phyloP scores from a whole-genome alignment of 306 rosid species.

The Vicia sativa region DNA sequence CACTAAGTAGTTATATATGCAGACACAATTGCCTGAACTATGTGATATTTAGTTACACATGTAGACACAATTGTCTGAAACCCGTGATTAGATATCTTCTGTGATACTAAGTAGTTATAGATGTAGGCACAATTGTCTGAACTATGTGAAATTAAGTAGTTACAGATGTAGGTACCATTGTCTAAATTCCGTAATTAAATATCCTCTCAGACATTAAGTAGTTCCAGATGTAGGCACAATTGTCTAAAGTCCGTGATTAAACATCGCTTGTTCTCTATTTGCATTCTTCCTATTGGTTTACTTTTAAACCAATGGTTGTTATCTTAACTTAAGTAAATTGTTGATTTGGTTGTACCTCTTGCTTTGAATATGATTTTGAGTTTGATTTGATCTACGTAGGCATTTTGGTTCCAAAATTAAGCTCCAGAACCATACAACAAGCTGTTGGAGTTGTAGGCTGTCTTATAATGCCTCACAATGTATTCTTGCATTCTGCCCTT shows the following conservation, averaged over 20 bases:
- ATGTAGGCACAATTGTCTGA: too few species aligned
- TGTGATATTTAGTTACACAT: too few species aligned
- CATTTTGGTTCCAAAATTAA: slow-evolving; percentile 80
- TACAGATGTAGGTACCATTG: too few species aligned
- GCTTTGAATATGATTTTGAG: slow-evolving; percentile 34
- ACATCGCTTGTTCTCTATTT: neutral
- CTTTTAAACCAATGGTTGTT: neutral
- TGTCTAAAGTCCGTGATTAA: neutral
- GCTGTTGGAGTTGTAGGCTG: slow-evolving; percentile 99
- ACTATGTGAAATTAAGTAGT: too few species aligned
- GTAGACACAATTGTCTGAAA: too few species aligned
- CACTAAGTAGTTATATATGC: too few species aligned
- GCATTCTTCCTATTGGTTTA: neutral
- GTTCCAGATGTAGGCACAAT: neutral
- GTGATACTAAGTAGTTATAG: too few species aligned
- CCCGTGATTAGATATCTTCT: too few species aligned
- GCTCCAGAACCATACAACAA: slow-evolving; percentile 80
- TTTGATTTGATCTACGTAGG: slow-evolving; percentile 51
- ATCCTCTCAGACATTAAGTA: too few species aligned
- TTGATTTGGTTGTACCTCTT: neutral
- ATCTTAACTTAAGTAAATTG: neutral
- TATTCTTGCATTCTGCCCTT: slow-evolving; percentile 96
- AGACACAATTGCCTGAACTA: too few species aligned
- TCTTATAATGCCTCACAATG: slow-evolving; percentile 96
- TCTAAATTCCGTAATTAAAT: too few species aligned